Base-by-base conservation (phyloP, 2,329 filamentous ascomycete species). In the Fusarium poae region DNA sequence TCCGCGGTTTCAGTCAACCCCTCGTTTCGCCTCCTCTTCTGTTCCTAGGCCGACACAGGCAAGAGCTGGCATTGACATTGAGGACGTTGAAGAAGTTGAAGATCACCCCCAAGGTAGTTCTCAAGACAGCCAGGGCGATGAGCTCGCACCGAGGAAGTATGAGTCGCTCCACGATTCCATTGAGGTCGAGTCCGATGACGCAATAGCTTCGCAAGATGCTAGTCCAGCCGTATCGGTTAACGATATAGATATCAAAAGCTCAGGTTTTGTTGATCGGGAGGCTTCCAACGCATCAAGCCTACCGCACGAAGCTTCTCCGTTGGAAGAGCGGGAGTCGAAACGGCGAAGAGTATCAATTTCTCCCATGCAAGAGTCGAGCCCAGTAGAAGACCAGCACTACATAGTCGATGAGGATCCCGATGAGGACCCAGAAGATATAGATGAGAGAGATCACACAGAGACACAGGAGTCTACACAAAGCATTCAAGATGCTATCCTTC, bases 1-100 rank as follows among this genome's bases (percentile, higher is more conserved):
- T 9, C 74, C 74, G 48, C 78, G 74, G 53, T 81, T 81, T 55
- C 78, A 77, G 30, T 77, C 78, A 27, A 82, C 79, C 37, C 80
- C 79, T 21, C 75, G 78, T n/a, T 82, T 81, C 65, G 76, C 76
- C 49, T 74, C 76, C 5, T 77, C 77, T 15, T 79, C 78, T 30
- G 72, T 67, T 55, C 67, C 62, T 35, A 74, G 74, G 13, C 71
- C 74, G 32, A 76, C 75, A 51, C 77, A 76, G 57, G 62, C 66
- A 48, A 69, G 70, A 44, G 35, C 59, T 12, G 71, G 64, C 10
- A 68, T 69, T 20, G 72, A 74, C 7, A 73, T 79, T 8, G 80
- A 81, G 42, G 80, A 79, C 32, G 74, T 78, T 5, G 76, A 79
- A 40, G 77, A 76, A 30, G 75, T 65, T 3, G 73, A 71, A 4